A percentile compares a stretch with the other conserved stretches of the same genome.
phyloP scores from a whole-genome alignment of 1,139 yeast species.

The Geotrichum bryndzae region DNA sequence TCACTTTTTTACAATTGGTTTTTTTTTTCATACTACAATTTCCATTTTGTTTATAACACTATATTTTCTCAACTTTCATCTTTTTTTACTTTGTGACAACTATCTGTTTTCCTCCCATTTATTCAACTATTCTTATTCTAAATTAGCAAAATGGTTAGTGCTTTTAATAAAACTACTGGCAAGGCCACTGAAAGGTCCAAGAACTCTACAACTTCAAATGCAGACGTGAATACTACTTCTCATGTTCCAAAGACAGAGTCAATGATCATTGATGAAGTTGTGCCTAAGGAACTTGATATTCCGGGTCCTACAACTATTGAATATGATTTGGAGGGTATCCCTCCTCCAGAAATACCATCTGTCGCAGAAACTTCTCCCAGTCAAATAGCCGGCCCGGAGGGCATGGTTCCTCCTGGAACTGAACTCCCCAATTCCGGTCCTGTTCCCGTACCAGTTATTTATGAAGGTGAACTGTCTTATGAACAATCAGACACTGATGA shows the following conservation, averaged over 20 bases:
- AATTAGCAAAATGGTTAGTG: slow-evolving; percentile 1
- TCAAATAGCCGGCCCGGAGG: neutral
- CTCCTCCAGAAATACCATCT: slow-evolving; percentile 1
- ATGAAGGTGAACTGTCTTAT: neutral
- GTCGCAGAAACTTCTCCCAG: neutral
- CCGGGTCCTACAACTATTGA: slow-evolving; percentile 15
- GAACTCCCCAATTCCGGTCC: neutral
- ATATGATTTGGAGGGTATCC: slow-evolving; percentile 7
- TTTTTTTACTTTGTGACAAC: neutral
- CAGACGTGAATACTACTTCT: neutral
- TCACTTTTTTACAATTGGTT: neutral
- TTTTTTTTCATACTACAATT: no score
- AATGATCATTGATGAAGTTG: slow-evolving; percentile 16
- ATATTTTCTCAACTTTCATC: no score
- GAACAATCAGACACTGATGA: no score
- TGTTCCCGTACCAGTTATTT: neutral
- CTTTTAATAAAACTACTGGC: neutral
- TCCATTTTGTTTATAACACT: no score
- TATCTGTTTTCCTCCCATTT: neutral
- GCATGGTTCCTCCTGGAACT: neutral
- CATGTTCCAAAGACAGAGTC: neutral
- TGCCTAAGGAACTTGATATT: slow-evolving; percentile 8
- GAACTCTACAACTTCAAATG: neutral
- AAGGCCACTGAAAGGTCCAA: neutral
- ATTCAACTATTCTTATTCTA: neutral